phyloP scores from a whole-genome alignment of 2,329 filamentous ascomycete genomes.

The Alternaria triticimaculans region DNA sequence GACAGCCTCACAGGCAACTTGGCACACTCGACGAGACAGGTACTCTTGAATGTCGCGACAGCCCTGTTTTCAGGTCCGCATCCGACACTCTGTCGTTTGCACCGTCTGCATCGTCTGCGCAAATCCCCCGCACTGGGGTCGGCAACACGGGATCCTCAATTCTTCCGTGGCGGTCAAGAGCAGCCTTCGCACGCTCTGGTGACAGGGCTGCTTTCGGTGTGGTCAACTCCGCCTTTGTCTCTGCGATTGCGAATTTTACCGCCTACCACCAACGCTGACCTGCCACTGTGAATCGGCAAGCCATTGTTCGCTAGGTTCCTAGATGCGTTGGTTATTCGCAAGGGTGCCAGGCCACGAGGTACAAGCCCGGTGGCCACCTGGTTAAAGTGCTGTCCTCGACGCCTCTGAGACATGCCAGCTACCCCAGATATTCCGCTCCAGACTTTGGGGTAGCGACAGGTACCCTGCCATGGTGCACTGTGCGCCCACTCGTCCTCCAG shows the following conservation, averaged over 20 bases:
- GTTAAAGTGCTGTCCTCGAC: slow-evolving; percentile 14
- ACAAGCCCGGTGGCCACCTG: slow-evolving; percentile 20
- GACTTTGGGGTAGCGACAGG: slow-evolving; percentile 22
- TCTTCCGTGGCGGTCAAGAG: slow-evolving; percentile 37
- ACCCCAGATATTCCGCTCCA: slow-evolving; percentile 28
- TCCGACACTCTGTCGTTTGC: background rate
- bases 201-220: slow-evolving; percentile 36
- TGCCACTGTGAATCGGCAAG: slow-evolving; percentile 15
- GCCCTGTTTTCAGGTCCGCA: slow-evolving; percentile 9
- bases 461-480: slow-evolving; percentile 25
- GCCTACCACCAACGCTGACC: slow-evolving; percentile 18
- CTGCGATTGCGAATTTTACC: slow-evolving; percentile 21
- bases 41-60: background rate
- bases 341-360: slow-evolving; percentile 32
- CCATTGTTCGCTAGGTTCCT: slow-evolving; percentile 40
- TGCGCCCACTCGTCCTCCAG: slow-evolving; percentile 21
- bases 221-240: slow-evolving; percentile 24
- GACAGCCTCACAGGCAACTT: slow-evolving; percentile 19
- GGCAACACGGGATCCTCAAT: slow-evolving; percentile 36
- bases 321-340: slow-evolving; percentile 21
- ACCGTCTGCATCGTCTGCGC: background rate
- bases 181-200: slow-evolving; percentile 33
- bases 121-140: slow-evolving; percentile 1
- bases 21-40: background rate
- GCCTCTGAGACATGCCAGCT: slow-evolving; percentile 23